Base-by-base conservation (phyloP, 179 eudicot species). In the Pouteria campechiana region DNA sequence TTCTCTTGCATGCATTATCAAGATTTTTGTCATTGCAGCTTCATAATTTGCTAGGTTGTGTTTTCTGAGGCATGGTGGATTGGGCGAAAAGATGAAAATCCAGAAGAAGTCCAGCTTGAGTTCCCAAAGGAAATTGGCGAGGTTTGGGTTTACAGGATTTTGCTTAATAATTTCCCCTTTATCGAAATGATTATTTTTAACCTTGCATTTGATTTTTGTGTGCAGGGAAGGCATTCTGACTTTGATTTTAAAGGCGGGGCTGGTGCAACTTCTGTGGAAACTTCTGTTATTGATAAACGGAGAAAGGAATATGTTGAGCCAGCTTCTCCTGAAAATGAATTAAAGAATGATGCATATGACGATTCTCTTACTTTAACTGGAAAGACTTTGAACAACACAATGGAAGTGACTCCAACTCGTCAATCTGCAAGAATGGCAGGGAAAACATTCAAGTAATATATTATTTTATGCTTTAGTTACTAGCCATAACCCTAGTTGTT, bases 31-130 rank as follows among this genome's bases (percentile, higher is more conserved):
- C 30, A 42, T 51, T 31, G 3, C 16, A 24, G 8, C 28, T 12
- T 57, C 23, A 52, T 44, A 16, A 45, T 39, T 19, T 24, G 64
- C 54, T 69, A 89, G 97, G 66, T 89, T 50, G 86, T 85, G 52
- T 89, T 89, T 70, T 89, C 97, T 36, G 97, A 89, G 48, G 95
- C 90, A 53, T 89, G 76, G 60, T 89, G 95, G 97, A 72, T 89
- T 29, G 95, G 97, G 50, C 70, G 40, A 44, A 89, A 79, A 67
- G 93, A 89, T 7, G 90, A 85, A 54, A 89, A 89, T 66, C 93
- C 97, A 32, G 79, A 78, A 44, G 97, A 85, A 70, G 63, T 52
- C 47, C 68, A 66, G 49, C 65, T 89, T 46, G 81, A 70, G 37
- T 63, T 78, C 27, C 97, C 97, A 7, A 41, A 60, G 70, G 93